Evolutionary conservation across 1,139 yeast species (phyloP).

Genomic region (Diutina mesorugosa): DNA sequence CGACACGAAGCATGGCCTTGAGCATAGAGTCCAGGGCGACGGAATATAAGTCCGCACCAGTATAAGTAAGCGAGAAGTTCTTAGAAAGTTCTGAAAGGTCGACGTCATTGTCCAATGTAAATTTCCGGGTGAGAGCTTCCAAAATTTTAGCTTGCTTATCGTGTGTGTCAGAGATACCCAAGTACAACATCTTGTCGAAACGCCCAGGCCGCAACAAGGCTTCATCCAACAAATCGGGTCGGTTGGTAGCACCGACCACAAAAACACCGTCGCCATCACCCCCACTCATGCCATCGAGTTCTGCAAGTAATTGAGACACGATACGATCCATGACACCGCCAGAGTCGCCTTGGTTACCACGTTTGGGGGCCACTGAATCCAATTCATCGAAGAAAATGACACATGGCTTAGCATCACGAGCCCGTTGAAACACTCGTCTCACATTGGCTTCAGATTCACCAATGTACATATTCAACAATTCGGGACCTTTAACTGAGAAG

Average conservation of each 20-base stretch:
- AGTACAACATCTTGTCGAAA: conserved; percentile 85
- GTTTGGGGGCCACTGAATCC: conserved; percentile 94
- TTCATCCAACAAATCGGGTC: conserved; percentile 91
- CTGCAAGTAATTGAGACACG: conserved; percentile 88
- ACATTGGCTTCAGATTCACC: conserved; percentile 98
- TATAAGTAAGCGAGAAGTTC: conserved; percentile 73
- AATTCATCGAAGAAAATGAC: conserved; percentile 94
- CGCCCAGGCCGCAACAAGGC: conserved; percentile 92
- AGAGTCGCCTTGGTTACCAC: conserved; percentile 97
- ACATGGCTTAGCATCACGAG: conserved; percentile 94
- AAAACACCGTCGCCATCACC: conserved; percentile 82
- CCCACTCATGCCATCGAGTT: conserved; percentile 89
- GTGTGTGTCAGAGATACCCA: conserved; percentile 87
- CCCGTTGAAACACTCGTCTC: conserved; percentile 82
- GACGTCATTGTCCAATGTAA: conserved; percentile 49
- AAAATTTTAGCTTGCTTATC: conserved; percentile 79
- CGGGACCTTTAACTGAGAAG: conserved; percentile 95
- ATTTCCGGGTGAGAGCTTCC: conserved; percentile 81
- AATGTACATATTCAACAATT: conserved; percentile 87
- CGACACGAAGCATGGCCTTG: conserved; percentile 88
- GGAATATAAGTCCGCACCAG: conserved; percentile 98
- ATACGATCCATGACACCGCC: conserved; percentile 99
- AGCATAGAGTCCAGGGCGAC: conserved; percentile 89
- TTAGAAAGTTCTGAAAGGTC: conserved; percentile 50
- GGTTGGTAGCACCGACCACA: conserved; percentile 93